Conservation (phyloP, 2,329 filamentous ascomycete genomes). For the Clarireedia monteithiana region DNA sequence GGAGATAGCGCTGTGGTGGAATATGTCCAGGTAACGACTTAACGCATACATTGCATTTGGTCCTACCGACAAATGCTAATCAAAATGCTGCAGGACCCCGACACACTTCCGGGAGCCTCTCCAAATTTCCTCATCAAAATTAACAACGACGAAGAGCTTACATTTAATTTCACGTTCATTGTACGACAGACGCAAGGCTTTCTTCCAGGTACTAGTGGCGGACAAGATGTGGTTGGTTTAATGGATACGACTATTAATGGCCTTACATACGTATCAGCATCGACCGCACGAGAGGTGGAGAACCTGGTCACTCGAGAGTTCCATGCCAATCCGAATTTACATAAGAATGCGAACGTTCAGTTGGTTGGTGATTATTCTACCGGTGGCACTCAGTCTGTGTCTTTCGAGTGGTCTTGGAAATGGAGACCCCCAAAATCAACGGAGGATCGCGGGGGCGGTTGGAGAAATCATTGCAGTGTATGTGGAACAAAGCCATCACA, state of each 20-base stretch:
- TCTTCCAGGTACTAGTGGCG: slow-evolving; percentile 36
- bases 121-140: slow-evolving; percentile 82
- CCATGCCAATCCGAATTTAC: slow-evolving; percentile 91
- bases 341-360: slow-evolving; percentile 94
- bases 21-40: slow-evolving; percentile 70
- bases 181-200: slow-evolving; percentile 47
- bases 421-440: slow-evolving; percentile 81
- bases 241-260: slow-evolving; percentile 76
- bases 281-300: slow-evolving; percentile 79
- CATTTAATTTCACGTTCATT: slow-evolving; percentile 88
- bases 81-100: slow-evolving; percentile 59
- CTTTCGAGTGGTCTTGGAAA: slow-evolving; percentile 94
- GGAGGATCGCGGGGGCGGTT: slow-evolving; percentile 83
- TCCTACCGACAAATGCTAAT: slow-evolving; percentile 13
- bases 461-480: slow-evolving; percentile 92
- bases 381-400: slow-evolving; percentile 70
- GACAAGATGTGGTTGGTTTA: slow-evolving; percentile 41
- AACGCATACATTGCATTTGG: slow-evolving; percentile 10
- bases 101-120: slow-evolving; percentile 41
- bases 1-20: slow-evolving; percentile 74
- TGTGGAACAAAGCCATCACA: slow-evolving; percentile 23
- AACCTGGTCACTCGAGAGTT: slow-evolving; percentile 93
- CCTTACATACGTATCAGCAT: slow-evolving; percentile 86
- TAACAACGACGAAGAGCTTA: slow-evolving; percentile 83
- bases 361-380: slow-evolving; percentile 90